phyloP scores from a whole-genome alignment of 768 basidiomycete genomes.

The Goffeauzyma gilvescens region DNA sequence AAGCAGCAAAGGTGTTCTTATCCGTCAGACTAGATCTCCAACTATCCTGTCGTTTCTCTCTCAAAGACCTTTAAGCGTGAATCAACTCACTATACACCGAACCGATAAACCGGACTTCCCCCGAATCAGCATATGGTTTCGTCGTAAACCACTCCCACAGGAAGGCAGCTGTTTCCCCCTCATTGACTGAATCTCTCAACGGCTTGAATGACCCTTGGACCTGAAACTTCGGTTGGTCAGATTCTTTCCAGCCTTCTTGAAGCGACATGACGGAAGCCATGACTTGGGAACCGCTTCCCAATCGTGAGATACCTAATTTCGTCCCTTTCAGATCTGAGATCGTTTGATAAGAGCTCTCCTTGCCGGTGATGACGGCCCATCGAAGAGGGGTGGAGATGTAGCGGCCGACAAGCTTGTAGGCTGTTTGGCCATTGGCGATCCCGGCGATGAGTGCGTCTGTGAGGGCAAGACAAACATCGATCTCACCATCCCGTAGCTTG shows the following conservation, averaged over 20 bases:
- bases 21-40: too few relatives aligned
- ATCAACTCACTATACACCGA: slow-evolving; percentile 26
- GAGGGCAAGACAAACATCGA: slow-evolving; percentile 37
- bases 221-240: slow-evolving; percentile 41
- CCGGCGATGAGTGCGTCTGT: slow-evolving; percentile 83
- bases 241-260: slow-evolving; percentile 56
- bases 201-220: slow-evolving; percentile 33
- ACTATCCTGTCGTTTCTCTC: too few relatives aligned
- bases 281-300: slow-evolving; percentile 71
- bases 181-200: slow-evolving; percentile 69
- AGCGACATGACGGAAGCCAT: slow-evolving; percentile 93
- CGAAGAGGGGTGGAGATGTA: slow-evolving; percentile 76
- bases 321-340: slow-evolving; percentile 62
- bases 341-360: slow-evolving; percentile 46
- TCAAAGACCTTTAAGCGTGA: too few relatives aligned
- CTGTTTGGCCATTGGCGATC: slow-evolving; percentile 67
- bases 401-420: slow-evolving; percentile 80
- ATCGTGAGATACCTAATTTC: slow-evolving; percentile 69
- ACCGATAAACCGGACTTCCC: slow-evolving; percentile 65
- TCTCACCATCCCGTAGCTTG: slow-evolving; percentile 30
- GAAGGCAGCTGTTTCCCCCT: slow-evolving; percentile 54
- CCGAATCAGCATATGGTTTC: slow-evolving; percentile 59
- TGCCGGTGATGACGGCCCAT: slow-evolving; percentile 89
- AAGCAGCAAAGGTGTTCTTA: too few relatives aligned
- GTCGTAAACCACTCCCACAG: slow-evolving; percentile 57